phyloP scores from a whole-genome alignment of 192 early-diverging fungal genomes.

The Podila clonocystis region DNA sequence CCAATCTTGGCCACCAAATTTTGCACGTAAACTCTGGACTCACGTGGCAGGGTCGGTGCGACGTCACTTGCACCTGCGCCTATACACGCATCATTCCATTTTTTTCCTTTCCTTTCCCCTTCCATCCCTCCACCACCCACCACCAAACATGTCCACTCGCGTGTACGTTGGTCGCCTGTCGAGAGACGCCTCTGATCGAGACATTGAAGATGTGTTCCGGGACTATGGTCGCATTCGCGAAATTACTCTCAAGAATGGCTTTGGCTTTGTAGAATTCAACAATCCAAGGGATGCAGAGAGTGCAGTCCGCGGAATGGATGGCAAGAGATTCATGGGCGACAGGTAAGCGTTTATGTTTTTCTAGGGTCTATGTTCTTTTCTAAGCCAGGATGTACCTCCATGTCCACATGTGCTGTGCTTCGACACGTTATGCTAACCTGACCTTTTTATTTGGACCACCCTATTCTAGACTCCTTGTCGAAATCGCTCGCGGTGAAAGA shows the following conservation, averaged over 20 bases:
- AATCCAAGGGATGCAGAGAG: conserved; percentile 90
- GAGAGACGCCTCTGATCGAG: conserved; percentile 83
- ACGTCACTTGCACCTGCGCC: too few species aligned
- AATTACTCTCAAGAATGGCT: conserved; percentile 84
- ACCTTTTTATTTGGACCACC: not conserved
- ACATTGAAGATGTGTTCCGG: conserved; percentile 83
- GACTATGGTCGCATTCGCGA: conserved; percentile 86
- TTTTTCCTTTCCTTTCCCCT: too few species aligned
- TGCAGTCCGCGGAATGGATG: conserved; percentile 87
- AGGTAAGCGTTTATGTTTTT: conserved; percentile 63
- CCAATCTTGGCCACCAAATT: not conserved
- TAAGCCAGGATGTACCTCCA: too few species aligned
- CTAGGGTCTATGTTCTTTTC: too few species aligned
- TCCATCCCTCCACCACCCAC: not conserved
- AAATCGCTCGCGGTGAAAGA: conserved; percentile 78
- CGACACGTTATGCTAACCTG: not conserved
- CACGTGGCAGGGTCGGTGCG: not conserved
- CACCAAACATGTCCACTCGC: conserved; percentile 53
- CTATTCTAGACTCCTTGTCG: conserved; percentile 76
- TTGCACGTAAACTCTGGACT: not conserved
- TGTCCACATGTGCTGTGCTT: too few species aligned
- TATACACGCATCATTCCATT: too few species aligned
- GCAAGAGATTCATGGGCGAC: conserved; percentile 84
- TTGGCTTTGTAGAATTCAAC: conserved; percentile 95
- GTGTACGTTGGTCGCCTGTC: conserved; percentile 87